Conservation (phyloP, 116 monocot species). For the Papilionanthe hybrid region DNA sequence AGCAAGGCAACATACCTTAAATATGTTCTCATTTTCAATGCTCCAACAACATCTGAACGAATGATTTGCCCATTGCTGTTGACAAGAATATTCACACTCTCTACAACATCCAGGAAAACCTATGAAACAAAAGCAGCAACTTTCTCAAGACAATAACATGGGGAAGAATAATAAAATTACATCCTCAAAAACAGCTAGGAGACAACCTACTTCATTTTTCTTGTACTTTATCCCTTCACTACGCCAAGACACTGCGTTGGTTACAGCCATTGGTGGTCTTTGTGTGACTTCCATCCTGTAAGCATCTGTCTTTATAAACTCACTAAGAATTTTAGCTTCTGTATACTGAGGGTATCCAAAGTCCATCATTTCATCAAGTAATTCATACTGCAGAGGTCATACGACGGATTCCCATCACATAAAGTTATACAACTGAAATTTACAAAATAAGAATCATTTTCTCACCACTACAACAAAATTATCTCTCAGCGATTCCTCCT, state of each 20-base stretch:
- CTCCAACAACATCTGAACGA: slow-evolving; percentile 97
- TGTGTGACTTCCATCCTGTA: slow-evolving; percentile 96
- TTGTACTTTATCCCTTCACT: slow-evolving; percentile 97
- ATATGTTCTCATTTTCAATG: slow-evolving; percentile 99
- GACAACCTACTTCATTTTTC: slow-evolving; percentile 88
- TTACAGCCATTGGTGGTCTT: slow-evolving; percentile 98
- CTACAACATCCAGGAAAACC: slow-evolving; percentile 99
- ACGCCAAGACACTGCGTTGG: slow-evolving; percentile 98
- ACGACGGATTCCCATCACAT: background rate
- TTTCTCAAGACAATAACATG: background rate
- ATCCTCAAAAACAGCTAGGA: slow-evolving; percentile 7
- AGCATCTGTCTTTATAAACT: slow-evolving; percentile 98
- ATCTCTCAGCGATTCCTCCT: slow-evolving; percentile 95
- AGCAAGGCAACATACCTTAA: slow-evolving; percentile 50
- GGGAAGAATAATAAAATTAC: background rate
- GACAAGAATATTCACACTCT: slow-evolving; percentile 99
- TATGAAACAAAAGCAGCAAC: slow-evolving; percentile 16
- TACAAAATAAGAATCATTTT: slow-evolving; percentile 3
- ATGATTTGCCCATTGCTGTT: slow-evolving; percentile 99
- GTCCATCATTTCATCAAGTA: slow-evolving; percentile 98
- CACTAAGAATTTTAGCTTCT: slow-evolving; percentile 96
- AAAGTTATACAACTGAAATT: slow-evolving; percentile 7
- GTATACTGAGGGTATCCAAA: slow-evolving; percentile 98
- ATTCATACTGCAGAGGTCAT: slow-evolving; percentile 62
- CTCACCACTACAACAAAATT: slow-evolving; percentile 99